A percentile compares a stretch with the other conserved stretches of the same genome.
Evolutionary conservation across 164 flowering plant genomes (phyloP).

Genomic region (Tetrastigma voinierianum): DNA sequence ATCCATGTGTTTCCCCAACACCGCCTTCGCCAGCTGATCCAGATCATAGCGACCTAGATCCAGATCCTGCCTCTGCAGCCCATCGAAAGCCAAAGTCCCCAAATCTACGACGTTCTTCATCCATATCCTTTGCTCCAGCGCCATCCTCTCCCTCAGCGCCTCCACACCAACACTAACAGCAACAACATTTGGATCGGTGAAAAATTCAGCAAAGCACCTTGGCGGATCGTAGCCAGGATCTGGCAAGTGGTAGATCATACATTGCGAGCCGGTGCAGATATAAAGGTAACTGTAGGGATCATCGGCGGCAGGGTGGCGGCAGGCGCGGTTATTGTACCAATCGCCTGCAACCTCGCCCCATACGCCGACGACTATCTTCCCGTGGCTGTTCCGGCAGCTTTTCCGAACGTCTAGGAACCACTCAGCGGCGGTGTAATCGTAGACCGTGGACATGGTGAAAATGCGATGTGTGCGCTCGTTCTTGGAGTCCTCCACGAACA

Average conservation of each 20-base stretch:
- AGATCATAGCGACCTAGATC: neutral
- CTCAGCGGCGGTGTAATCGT: neutral
- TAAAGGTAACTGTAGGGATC: neutral
- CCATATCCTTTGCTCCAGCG: neutral
- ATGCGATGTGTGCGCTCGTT: conserved; percentile 1
- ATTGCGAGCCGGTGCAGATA: conserved; percentile 9
- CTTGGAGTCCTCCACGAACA: no score
- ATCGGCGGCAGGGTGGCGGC: neutral
- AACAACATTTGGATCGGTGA: neutral
- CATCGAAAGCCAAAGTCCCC: neutral
- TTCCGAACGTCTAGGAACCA: conserved; percentile 3
- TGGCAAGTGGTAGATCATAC: conserved; percentile 1
- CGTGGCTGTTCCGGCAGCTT: neutral
- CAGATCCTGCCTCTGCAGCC: neutral
- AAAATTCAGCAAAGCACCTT: neutral
- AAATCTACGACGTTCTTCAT: neutral
- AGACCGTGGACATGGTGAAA: conserved; percentile 1
- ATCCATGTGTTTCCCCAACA: conserved; percentile 8
- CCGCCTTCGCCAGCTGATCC: conserved; percentile 8
- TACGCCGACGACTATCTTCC: conserved; percentile 1
- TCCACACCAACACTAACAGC: neutral
- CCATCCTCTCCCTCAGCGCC: conserved; percentile 1
- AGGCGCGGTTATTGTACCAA: neutral
- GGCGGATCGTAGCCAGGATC: neutral
- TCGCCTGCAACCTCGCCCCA: neutral